phyloP scores from a whole-genome alignment of 2,329 filamentous ascomycete genomes.

The Sordariomycetes sp. region DNA sequence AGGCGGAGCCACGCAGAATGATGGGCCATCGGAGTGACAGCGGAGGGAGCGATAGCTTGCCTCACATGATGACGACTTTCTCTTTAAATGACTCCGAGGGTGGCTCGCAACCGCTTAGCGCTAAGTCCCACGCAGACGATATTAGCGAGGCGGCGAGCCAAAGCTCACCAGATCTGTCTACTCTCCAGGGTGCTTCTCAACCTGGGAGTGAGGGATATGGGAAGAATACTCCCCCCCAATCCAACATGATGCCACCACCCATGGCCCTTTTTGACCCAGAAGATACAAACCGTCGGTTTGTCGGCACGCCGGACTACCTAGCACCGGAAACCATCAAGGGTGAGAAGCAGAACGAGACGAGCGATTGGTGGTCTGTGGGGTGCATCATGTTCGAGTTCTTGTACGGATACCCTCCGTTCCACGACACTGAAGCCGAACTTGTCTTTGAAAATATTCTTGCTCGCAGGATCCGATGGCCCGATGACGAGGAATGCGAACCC shows the following conservation, averaged over 20 bases:
- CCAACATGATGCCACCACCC: conserved; percentile 72
- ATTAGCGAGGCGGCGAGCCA: conserved; percentile 56
- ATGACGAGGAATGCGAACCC: conserved; percentile 57
- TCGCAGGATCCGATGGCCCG: conserved; percentile 84
- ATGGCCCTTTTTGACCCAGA: conserved; percentile 94
- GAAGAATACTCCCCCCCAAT: conserved; percentile 18
- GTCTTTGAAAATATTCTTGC: conserved; percentile 95
- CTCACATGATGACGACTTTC: conserved; percentile 70
- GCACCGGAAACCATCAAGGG: conserved; percentile 95
- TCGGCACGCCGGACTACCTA: conserved; percentile 93
- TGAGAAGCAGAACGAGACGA: conserved; percentile 90
- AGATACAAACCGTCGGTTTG: conserved; percentile 84
- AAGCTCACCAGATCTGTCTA: conserved; percentile 64
- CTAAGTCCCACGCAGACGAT: conserved; percentile 58
- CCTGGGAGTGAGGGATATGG: conserved; percentile 12
- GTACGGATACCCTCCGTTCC: conserved; percentile 87
- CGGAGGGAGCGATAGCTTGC: conserved; percentile 74
- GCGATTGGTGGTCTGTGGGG: conserved; percentile 99
- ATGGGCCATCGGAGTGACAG: conserved; percentile 84
- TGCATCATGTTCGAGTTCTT: conserved; percentile 97
- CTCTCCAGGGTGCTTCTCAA: conserved; percentile 33
- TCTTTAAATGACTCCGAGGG: conserved; percentile 51
- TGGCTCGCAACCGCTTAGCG: conserved; percentile 26
- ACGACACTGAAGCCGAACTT: conserved; percentile 76
- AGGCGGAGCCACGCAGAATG: conserved; percentile 50